Evolutionary conservation across 2,329 filamentous ascomycete genomes (phyloP), one percentile per base, ranked within the genome.

Genomic region (Pestalotiopsis sp.): DNA sequence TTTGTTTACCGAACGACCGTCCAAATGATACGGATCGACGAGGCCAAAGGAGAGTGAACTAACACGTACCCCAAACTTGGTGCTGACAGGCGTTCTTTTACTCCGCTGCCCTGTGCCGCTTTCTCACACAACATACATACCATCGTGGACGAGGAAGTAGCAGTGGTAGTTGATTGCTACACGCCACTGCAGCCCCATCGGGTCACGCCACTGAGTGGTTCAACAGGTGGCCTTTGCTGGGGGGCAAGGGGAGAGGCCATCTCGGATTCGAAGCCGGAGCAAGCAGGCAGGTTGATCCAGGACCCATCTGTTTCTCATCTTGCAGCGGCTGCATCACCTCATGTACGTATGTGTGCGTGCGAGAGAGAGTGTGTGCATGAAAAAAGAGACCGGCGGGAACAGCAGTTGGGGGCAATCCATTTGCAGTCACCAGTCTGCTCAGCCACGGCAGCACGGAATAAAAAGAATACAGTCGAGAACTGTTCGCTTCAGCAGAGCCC

Each of bases 261-360:
- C 59, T 62, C 59, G 59, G 59, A 39, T 39, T 20, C 59, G 38
- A 41, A 14, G 9, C 59, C 59, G 12, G 59, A 62, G 59, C 59
- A 36, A 62, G 59, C 59, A 39, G 59, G 31, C 20, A n/a, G 59
- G 38, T 9, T 9, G 13, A 62, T 36, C 31, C 2, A 20, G 59
- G 59, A 14, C 59, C 57, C 20, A 9, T 27, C 17, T 11, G 23
- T 11, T 36, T 59, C 12, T 59, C 23, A 59, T 59, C 57, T 59
- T 14, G 57, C 23, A 59, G 27, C 23, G 25, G 36, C 20, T 17
- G 27, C 36, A 62, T 39, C 57, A 59, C 27, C 23, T 27, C 57
- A 27, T 59, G 57, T n/a, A n/a, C 41, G 59, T n/a, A n/a, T 62
- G 59, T 17, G 38, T 14, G 59, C n/a, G n/a, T 23, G 45, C 17